Conservation (phyloP, 1,284 basidiomycete genomes). For the Ustanciosporium gigantosporum region DNA sequence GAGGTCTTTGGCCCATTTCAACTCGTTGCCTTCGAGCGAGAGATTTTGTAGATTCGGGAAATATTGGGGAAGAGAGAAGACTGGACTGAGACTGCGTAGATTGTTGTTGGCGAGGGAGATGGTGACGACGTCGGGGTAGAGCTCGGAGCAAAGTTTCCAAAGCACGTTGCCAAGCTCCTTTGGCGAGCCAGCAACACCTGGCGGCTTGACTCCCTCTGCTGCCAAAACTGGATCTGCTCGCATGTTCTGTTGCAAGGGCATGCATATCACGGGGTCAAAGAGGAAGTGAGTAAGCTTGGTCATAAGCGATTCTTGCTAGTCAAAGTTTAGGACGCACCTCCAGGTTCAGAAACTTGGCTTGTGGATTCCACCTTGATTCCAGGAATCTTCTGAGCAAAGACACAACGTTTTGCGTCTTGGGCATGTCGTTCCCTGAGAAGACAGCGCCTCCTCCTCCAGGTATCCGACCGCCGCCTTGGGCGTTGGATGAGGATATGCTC, state of each 20-base stretch:
- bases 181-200: conserved; percentile 69
- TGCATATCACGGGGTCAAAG: no score
- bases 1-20: conserved; percentile 58
- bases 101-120: conserved; percentile 49
- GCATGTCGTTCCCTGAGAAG: conserved; percentile 32
- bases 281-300: background rate
- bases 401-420: conserved; percentile 39
- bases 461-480: conserved; percentile 36
- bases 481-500: conserved; percentile 33
- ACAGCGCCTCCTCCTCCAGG: conserved; percentile 32
- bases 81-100: conserved; percentile 36
- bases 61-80: conserved; percentile 41
- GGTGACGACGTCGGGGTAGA: conserved; percentile 70
- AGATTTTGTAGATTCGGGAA: conserved; percentile 71
- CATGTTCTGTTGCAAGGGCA: conserved; percentile 67
- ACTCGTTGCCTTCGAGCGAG: conserved; percentile 69
- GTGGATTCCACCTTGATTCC: conserved; percentile 42
- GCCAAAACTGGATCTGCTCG: conserved; percentile 73
- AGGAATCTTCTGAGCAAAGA: conserved; percentile 48
- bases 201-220: conserved; percentile 70
- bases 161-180: conserved; percentile 75
- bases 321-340: conserved; percentile 60
- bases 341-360: conserved; percentile 73
- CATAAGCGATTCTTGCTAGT: no score
- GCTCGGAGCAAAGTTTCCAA: conserved; percentile 78